Evolutionary conservation across 495 filamentous ascomycete genomes (phyloP).

Genomic region (Alectoria sarmentosa): DNA sequence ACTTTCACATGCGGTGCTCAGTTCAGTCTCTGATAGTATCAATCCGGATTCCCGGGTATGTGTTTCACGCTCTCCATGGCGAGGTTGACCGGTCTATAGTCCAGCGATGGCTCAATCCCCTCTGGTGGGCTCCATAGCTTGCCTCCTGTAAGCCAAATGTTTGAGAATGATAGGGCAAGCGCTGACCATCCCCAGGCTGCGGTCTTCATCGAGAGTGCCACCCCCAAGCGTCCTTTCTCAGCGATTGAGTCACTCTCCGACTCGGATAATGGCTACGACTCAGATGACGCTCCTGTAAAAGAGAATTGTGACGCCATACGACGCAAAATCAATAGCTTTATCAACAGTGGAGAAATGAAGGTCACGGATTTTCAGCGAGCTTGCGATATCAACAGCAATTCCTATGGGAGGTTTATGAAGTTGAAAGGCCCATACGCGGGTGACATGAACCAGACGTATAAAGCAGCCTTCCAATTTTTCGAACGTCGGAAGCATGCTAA

Average conservation of each 20-base stretch:
- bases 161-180: not conserved
- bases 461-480: conserved; percentile 36
- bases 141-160: not conserved
- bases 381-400: conserved; percentile 24
- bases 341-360: conserved; percentile 24
- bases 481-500: conserved; percentile 36
- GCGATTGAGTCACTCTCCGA: not conserved
- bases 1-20: not conserved
- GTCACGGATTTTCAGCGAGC: conserved; percentile 22
- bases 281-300: not conserved
- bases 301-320: conserved; percentile 9
- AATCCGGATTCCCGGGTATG: too few species aligned
- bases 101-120: not conserved
- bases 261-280: conserved; percentile 6
- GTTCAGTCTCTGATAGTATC: not conserved
- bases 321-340: conserved; percentile 6
- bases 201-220: not conserved
- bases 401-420: conserved; percentile 30
- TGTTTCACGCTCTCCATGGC: not conserved
- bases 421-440: conserved; percentile 27
- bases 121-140: not conserved
- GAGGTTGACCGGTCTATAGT: not conserved
- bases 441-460: conserved; percentile 25
- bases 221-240: not conserved
- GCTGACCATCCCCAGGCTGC: not conserved